phyloP scores from a whole-genome alignment of 805 yeast genomes.

The Candida dajiaensis region DNA sequence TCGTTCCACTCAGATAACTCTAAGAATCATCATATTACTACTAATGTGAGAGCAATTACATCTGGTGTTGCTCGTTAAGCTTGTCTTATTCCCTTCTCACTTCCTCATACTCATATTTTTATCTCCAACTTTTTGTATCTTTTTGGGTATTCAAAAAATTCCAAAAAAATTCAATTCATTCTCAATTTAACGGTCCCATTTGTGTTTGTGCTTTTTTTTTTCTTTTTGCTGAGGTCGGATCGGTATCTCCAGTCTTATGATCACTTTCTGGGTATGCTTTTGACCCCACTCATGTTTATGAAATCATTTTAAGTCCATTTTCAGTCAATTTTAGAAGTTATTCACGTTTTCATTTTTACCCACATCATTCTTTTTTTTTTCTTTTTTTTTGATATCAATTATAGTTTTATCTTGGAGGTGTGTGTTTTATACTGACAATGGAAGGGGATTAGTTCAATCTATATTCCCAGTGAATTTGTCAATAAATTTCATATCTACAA shows the following conservation, averaged over 20 bases:
- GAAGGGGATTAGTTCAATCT: neutral
- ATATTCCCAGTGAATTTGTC: neutral
- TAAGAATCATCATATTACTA: neutral
- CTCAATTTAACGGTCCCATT: neutral
- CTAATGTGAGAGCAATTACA: neutral
- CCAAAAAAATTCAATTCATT: neutral
- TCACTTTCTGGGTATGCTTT: neutral
- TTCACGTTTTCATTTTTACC: neutral
- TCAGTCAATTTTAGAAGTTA: neutral
- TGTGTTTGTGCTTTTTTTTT: no score
- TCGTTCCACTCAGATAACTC: neutral
- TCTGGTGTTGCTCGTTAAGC: neutral
- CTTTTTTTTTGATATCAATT: no score
- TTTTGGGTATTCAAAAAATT: neutral
- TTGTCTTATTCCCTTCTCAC: neutral
- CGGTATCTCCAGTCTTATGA: neutral
- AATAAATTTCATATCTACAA: neutral
- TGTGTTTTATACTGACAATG: neutral
- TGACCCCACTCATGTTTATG: neutral
- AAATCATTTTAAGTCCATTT: neutral
- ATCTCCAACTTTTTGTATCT: neutral
- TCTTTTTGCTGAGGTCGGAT: neutral
- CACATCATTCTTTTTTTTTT: neutral
- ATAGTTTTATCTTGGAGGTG: neutral
- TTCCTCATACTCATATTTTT: neutral